Evolutionary conservation across 257 asterid genomes (phyloP).

Genomic region (Solanum piurae): DNA sequence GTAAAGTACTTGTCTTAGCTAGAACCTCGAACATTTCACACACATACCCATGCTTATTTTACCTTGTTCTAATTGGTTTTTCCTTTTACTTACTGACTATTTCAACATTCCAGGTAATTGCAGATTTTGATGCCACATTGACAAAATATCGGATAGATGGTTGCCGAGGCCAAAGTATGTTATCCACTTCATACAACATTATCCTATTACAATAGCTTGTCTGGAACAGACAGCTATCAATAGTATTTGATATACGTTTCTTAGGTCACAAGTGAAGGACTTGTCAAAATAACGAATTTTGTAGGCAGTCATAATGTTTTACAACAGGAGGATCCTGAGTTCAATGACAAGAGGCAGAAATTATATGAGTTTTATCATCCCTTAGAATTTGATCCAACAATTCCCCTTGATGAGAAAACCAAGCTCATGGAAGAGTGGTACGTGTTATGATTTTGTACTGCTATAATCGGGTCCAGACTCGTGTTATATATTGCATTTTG

Average conservation of each 20-base stretch:
- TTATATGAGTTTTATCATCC: slow-evolving; percentile 79
- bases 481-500: neutral
- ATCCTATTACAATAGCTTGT: neutral
- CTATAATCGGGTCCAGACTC: neutral
- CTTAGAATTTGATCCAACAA: slow-evolving; percentile 64
- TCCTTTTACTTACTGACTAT: neutral
- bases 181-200: neutral
- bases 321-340: slow-evolving; percentile 73
- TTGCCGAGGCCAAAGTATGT: slow-evolving; percentile 75
- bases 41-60: neutral
- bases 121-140: slow-evolving; percentile 86
- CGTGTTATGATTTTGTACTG: slow-evolving; percentile 6
- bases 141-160: slow-evolving; percentile 74
- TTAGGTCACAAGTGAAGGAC: slow-evolving; percentile 4
- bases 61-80: neutral
- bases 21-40: neutral
- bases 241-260: neutral
- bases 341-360: slow-evolving; percentile 68
- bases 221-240: neutral
- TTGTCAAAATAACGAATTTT: slow-evolving; percentile 13
- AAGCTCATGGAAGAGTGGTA: slow-evolving; percentile 97
- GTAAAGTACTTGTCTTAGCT: neutral
- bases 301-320: slow-evolving; percentile 78
- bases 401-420: slow-evolving; percentile 78
- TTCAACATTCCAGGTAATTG: slow-evolving; percentile 47